Conservation (phyloP, 129 eudicot species). For the Rutidosis leptorrhynchoides region DNA sequence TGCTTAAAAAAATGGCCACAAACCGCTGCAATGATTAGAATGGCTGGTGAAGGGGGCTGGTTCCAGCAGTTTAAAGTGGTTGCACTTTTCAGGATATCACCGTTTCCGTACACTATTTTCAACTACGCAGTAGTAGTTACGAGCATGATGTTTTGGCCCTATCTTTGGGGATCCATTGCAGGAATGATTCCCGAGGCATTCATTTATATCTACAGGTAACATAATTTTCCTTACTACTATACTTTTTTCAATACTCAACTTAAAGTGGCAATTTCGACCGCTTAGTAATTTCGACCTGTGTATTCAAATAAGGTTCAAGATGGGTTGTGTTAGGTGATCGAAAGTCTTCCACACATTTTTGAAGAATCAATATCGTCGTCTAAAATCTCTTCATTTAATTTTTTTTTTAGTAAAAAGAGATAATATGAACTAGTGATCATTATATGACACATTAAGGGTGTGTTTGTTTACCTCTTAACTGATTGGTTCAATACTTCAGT, state of each 20-base stretch:
- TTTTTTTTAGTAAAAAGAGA: no score
- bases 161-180: slow-evolving; percentile 74
- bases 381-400: background rate
- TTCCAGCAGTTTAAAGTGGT: slow-evolving; percentile 80
- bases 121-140: slow-evolving; percentile 89
- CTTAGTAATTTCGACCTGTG: background rate
- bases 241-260: background rate
- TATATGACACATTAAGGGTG: no score
- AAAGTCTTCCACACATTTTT: background rate
- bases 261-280: background rate
- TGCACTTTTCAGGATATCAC: slow-evolving; percentile 81
- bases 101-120: slow-evolving; percentile 89
- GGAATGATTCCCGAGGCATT: slow-evolving; percentile 96
- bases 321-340: background rate
- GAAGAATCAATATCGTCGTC: background rate
- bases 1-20: slow-evolving; percentile 90
- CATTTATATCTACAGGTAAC: slow-evolving; percentile 78
- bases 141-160: slow-evolving; percentile 79
- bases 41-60: slow-evolving; percentile 87
- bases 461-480: no score
- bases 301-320: background rate
- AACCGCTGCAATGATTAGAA: slow-evolving; percentile 68
- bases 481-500: no score
- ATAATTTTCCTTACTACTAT: background rate
- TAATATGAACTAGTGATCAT: background rate